phyloP scores from a whole-genome alignment of 176 grass and related monocot genomes.

The Musa troglodytarum region DNA sequence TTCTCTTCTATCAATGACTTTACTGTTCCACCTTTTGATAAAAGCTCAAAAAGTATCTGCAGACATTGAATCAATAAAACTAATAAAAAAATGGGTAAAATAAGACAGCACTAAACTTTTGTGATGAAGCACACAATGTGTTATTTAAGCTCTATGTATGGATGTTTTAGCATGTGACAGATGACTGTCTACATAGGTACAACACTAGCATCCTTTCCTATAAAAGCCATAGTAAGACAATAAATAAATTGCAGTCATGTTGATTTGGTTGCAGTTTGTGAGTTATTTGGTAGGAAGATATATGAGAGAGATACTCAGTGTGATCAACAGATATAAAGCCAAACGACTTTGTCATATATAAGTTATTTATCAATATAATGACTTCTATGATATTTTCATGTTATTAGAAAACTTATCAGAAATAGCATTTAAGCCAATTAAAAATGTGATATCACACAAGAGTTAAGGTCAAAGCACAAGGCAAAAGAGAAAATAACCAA shows the following conservation, averaged over 20 bases:
- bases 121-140: not conserved
- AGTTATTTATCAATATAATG: not conserved
- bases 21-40: conserved; percentile 73
- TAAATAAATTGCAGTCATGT: not conserved
- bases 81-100: not conserved
- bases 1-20: conserved; percentile 76
- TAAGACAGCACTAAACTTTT: not conserved
- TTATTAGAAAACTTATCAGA: not conserved
- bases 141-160: not conserved
- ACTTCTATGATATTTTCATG: not conserved
- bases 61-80: conserved; percentile 15
- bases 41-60: conserved; percentile 70
- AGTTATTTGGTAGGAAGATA: not conserved
- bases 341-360: not conserved
- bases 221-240: too few relatives aligned
- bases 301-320: not conserved
- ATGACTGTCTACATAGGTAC: not conserved
- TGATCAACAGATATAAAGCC: not conserved
- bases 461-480: too few relatives aligned
- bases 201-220: not conserved
- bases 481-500: not conserved
- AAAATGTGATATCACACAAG: not conserved
- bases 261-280: not conserved
- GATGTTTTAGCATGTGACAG: conserved; percentile 1
- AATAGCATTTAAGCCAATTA: not conserved